These are phyloP conservation scores for Penicillium soppii DNA, from an alignment of 495 filamentous ascomycete species.

Conservation along the genomic window DNA sequence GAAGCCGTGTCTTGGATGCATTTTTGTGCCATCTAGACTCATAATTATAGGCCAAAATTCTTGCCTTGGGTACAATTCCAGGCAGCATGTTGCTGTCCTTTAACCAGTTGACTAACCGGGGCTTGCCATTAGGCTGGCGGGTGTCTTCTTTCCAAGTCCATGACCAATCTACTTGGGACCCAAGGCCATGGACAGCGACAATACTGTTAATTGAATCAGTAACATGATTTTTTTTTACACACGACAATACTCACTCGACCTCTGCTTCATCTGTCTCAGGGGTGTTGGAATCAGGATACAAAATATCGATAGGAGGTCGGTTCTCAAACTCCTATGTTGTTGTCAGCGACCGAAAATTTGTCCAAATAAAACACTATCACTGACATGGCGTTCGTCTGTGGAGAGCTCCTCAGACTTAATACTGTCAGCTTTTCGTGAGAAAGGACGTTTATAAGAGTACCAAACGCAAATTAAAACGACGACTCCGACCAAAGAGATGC, in stretches of 20 bases:
- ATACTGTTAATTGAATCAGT: background rate
- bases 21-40: slow-evolving; percentile 3
- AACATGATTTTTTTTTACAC: background rate
- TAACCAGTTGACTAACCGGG: slow-evolving; percentile 2
- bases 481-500: background rate
- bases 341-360: background rate
- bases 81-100: slow-evolving; percentile 3
- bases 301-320: background rate
- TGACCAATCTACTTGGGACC: slow-evolving; percentile 3
- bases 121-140: background rate
- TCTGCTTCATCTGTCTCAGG: background rate
- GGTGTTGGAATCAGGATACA: background rate
- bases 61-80: background rate
- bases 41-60: slow-evolving; percentile 1
- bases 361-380: background rate
- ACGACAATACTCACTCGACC: background rate
- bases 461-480: background rate
- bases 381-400: background rate
- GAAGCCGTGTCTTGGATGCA: background rate
- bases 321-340: background rate
- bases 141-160: slow-evolving; percentile 6
- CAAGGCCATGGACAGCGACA: slow-evolving; percentile 3
- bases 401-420: too few relatives aligned
- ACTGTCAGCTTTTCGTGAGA: background rate
- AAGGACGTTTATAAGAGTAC: background rate